phyloP scores from a whole-genome alignment of 2,329 filamentous ascomycete species.

The Septoria linicola region DNA sequence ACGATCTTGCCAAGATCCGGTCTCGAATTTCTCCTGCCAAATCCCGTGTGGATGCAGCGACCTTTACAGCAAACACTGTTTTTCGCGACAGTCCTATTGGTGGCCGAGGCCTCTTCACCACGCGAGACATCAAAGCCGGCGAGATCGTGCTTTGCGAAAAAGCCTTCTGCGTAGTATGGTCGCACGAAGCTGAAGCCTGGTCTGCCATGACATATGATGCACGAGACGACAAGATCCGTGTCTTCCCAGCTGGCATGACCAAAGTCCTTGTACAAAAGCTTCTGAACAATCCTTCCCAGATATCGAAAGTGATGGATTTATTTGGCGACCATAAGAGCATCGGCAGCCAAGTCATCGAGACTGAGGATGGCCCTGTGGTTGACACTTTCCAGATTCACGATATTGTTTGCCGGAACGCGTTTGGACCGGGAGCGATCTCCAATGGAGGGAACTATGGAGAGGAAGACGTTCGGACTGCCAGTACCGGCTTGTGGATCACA shows the following conservation, averaged over 20 bases:
- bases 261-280: conserved; percentile 42
- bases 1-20: conserved; percentile 28
- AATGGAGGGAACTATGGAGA: conserved; percentile 1
- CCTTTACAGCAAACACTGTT: conserved; percentile 15
- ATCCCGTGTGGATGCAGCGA: conserved; percentile 25
- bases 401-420: conserved; percentile 45
- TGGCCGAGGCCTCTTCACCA: conserved; percentile 48
- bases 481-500: conserved; percentile 49
- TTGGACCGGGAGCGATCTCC: conserved; percentile 25
- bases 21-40: conserved; percentile 5
- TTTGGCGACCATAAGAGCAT: conserved; percentile 21
- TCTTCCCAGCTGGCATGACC: conserved; percentile 25
- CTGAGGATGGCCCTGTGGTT: conserved; percentile 39
- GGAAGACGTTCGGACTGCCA: conserved; percentile 13
- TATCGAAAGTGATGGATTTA: conserved; percentile 22
- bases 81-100: conserved; percentile 30
- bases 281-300: conserved; percentile 42
- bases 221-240: conserved; percentile 26
- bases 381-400: conserved; percentile 45
- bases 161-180: conserved; percentile 25
- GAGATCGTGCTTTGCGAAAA: conserved; percentile 45
- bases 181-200: conserved; percentile 35
- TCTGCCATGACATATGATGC: conserved; percentile 47
- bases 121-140: conserved; percentile 39
- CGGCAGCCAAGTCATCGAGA: conserved; percentile 27